Base-by-base conservation (phyloP, 2,329 filamentous ascomycete species). In the Colletotrichum tofieldiae region DNA sequence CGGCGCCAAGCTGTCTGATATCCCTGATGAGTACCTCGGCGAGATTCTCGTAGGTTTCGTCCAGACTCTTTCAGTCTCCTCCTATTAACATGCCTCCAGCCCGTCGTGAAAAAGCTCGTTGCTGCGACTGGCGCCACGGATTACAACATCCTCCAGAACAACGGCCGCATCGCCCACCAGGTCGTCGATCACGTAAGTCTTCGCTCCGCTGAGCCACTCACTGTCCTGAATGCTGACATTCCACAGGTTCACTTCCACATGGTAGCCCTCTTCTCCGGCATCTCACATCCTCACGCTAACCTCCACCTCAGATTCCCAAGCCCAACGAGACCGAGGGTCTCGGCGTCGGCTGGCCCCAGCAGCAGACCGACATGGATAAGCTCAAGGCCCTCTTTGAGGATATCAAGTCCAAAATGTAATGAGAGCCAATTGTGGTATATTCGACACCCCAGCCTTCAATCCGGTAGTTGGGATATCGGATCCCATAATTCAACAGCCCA, bases 71-170 rank as follows among this genome's bases (percentile, higher is more conserved):
- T 12, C 47, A n/a, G 16, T 6, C 23, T 20, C 45, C 20, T 32
- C 37, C 60, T n/a, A 39, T 45, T 59, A 18, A 63, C 52, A 56
- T 43, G 18, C 29, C 26, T 23, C 56, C 69, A 93, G 87, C 93
- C 94, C 54, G 91, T 97, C 20, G 92, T 94, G 59, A 98, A 98
- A 89, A 96, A 93, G 83, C 90, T 99, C 59, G 95, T 93, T 60
- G 83, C 86, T 26, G 96, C 95, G 37, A 91, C 90, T 5, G 94
- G 94, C 47, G 92, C 93, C 5, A 85, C 87, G 63, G 89, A 98
- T 82, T 99, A 94, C 87, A 99, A 99, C 80, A 89, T 99, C 60
- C 86, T 99, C 72, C 96, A 99, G 86, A 99, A 99, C 85, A 99
- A 99, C 79, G 96, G 96, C 64, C 87, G 90, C 29, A 90, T 96